Conservation (phyloP, 495 filamentous ascomycete species). For the Lasiosphaeriaceae sp. region DNA sequence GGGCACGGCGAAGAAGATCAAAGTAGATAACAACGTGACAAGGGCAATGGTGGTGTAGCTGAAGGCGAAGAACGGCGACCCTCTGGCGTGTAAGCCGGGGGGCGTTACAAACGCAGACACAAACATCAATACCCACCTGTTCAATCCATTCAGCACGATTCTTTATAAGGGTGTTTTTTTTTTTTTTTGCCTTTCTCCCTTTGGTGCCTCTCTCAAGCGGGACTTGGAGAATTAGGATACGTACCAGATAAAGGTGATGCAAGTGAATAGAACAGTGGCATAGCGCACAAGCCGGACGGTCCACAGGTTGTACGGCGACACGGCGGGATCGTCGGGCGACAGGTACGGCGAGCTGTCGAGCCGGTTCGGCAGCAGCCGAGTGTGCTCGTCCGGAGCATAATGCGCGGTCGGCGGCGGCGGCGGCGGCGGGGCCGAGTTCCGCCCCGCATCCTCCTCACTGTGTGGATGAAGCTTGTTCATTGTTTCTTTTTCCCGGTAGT, state of each 20-base stretch:
- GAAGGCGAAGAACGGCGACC: conserved; percentile 88
- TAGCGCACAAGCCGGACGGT: conserved; percentile 74
- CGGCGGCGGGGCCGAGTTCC: conserved; percentile 13
- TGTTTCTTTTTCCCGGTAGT: not conserved
- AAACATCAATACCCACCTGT: conserved; percentile 72
- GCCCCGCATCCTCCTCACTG: conserved; percentile 33
- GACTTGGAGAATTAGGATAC: not conserved
- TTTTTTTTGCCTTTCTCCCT: too few species aligned
- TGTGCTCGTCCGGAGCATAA: conserved; percentile 63
- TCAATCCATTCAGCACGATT: not conserved
- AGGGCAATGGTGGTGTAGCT: conserved; percentile 69
- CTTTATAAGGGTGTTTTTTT: too few species aligned
- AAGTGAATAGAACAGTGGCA: conserved; percentile 67
- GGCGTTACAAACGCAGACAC: conserved; percentile 85
- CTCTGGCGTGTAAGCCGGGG: conserved; percentile 76
- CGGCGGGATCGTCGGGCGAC: conserved; percentile 92
- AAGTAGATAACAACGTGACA: conserved; percentile 66
- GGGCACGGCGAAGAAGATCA: conserved; percentile 83
- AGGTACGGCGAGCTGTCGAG: conserved; percentile 57
- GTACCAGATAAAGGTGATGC: conserved; percentile 71
- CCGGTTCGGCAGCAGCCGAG: conserved; percentile 63
- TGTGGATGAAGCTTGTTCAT: conserved; percentile 14
- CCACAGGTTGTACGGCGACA: conserved; percentile 95
- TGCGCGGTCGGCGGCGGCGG: conserved; percentile 11
- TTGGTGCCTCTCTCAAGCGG: too few species aligned